These are phyloP conservation scores for Yamadazyma laniorum DNA, from an alignment of 805 yeast genomes.

Conservation along the genomic window DNA sequence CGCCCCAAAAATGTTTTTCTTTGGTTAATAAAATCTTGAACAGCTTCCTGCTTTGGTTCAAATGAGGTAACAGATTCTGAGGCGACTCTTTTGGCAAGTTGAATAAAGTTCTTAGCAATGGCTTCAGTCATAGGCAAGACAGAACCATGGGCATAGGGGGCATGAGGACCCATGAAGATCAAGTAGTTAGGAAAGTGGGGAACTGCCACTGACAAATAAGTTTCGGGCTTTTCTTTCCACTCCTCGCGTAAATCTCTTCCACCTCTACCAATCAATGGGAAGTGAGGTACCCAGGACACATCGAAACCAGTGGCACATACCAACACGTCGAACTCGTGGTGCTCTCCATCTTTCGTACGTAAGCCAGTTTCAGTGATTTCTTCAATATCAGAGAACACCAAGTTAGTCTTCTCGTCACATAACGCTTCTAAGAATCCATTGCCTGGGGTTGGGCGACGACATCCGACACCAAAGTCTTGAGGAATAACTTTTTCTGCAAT, in stretches of 20 bases:
- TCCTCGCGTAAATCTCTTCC: slow-evolving; percentile 1
- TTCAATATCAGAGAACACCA: background rate
- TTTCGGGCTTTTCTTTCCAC: slow-evolving; percentile 2
- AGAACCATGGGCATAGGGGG: slow-evolving; percentile 4
- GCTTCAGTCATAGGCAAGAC: slow-evolving; percentile 3
- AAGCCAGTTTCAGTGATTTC: slow-evolving; percentile 3
- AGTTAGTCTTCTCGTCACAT: slow-evolving; percentile 2
- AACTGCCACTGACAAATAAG: background rate
- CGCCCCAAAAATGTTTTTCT: slow-evolving; percentile 2
- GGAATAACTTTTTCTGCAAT: slow-evolving; percentile 2
- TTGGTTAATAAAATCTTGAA: background rate
- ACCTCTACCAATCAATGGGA: slow-evolving; percentile 3
- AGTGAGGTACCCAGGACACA: slow-evolving; percentile 3
- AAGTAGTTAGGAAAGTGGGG: slow-evolving; percentile 1
- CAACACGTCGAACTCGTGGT: slow-evolving; percentile 1
- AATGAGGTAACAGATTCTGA: slow-evolving; percentile 1
- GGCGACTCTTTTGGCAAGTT: background rate
- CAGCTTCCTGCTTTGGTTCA: slow-evolving; percentile 3
- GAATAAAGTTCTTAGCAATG: slow-evolving; percentile 2
- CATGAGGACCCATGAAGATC: slow-evolving; percentile 3
- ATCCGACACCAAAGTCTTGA: slow-evolving; percentile 3
- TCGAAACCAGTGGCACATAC: slow-evolving; percentile 3
- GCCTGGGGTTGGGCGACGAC: slow-evolving; percentile 4
- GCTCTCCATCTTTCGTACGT: slow-evolving; percentile 2
- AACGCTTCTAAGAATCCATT: slow-evolving; percentile 3